Evolutionary conservation across 2,329 filamentous ascomycete species (phyloP), one percentile per base, ranked within the genome.

Genomic region (Colletotrichum tropicicola): DNA sequence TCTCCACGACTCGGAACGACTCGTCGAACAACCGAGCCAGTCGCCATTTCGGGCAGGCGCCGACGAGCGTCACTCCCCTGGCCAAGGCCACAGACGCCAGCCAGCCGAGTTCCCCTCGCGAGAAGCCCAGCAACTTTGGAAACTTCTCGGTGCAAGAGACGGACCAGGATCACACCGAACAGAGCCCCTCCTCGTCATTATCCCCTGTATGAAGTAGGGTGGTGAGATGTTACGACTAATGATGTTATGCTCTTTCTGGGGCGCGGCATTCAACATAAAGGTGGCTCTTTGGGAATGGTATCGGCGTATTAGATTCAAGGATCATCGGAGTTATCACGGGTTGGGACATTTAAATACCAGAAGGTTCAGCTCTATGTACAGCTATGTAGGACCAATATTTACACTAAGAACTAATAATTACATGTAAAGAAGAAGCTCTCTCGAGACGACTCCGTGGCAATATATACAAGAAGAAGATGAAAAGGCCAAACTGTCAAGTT

Each of bases 121-220:
- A 61, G n/a, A 51, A 60, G 49, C 28, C 49, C 4, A 13, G 15
- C 6, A 23, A 13, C 5, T 55, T 61, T 28, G 43, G 44, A 21
- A 55, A 44, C n/a, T 61, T 61, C 4, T 21, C 23, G 8, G 21
- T 43, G 12, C 35, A 56, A 7, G 61, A 61, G 41, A 23, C 21
- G 17, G 41, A 56, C 17, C n/a, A 13, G 9, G 13, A 32, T 21
- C 43, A 28, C 15, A 30, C 35, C n/a, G 57, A 41, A 13, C n/a
- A 30, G 43, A 49, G 37, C 5, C 44, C 39, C 10, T 44, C 58
- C 6, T 44, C 43, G 7, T 47, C 57, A 9, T 48, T 53, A 7
- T 48, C 49, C 12, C 41, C 44, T 21, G 57, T 65, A 30, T 65
- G 27, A 61, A 9, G 12, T 17, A 23, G 6, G 30, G 2, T 12